Percentiles rank a stretch among this genome's conserved stretches.
These are phyloP conservation scores for Pterocarpus santalinus DNA, from an alignment of 306 rosid genomes.

Conservation along the genomic window DNA sequence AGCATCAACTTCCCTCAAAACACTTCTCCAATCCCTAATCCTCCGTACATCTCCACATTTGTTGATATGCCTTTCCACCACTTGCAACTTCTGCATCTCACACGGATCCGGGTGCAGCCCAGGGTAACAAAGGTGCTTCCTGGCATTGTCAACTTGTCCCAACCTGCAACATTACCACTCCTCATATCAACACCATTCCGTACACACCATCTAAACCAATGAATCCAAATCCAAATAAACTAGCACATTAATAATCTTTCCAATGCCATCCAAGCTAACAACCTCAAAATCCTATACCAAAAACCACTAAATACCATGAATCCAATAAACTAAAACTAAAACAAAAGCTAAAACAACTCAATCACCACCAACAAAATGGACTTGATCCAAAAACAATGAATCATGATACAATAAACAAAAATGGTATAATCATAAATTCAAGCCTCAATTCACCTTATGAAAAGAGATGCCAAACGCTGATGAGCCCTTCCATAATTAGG, in stretches of 20 bases:
- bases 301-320: not conserved
- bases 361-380: constrained; percentile 6
- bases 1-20: constrained; percentile 74
- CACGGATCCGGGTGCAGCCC: constrained; percentile 64
- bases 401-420: not conserved
- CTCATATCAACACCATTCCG: constrained; percentile 26
- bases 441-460: constrained; percentile 67
- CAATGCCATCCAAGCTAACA: constrained; percentile 39
- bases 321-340: not conserved
- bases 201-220: not conserved
- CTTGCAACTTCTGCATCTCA: constrained; percentile 78
- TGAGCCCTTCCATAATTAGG: constrained; percentile 86
- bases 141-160: constrained; percentile 88
- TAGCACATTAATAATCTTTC: constrained; percentile 12
- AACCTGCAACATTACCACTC: constrained; percentile 61
- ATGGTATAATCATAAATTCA: not conserved
- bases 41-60: constrained; percentile 83
- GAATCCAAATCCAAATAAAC: constrained; percentile 8
- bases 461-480: constrained; percentile 84
- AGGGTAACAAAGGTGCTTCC: constrained; percentile 68
- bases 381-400: constrained; percentile 43
- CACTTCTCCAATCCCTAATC: constrained; percentile 82
- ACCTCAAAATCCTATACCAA: not conserved
- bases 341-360: no score
- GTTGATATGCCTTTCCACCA: constrained; percentile 75